Evolutionary conservation across 2,329 filamentous ascomycete genomes (phyloP).

Genomic region (Xylaria sp.): DNA sequence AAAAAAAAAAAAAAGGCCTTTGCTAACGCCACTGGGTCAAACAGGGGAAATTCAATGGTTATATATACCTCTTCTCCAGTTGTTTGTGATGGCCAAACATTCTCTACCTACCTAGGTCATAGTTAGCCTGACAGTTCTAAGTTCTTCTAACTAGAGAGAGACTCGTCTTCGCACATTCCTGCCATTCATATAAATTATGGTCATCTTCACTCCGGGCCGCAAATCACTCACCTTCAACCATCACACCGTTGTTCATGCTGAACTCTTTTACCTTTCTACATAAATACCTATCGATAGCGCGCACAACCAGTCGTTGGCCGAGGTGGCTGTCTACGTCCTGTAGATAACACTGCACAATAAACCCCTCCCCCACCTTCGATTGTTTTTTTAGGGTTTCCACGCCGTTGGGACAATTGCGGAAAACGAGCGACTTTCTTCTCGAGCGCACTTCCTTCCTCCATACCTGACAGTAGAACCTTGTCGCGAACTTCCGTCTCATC

Average conservation of each 20-base stretch:
- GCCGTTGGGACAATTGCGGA: not conserved
- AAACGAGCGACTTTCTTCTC: not conserved
- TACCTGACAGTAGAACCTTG: no score
- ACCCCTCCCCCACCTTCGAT: not conserved
- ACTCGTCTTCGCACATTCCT: not conserved
- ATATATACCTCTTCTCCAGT: no score
- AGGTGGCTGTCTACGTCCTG: no score
- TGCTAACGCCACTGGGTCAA: constrained; percentile 22
- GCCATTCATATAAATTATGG: not conserved
- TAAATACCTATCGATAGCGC: not conserved
- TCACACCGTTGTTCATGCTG: not conserved
- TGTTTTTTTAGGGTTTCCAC: not conserved
- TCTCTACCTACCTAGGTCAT: not conserved
- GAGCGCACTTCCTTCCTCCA: no score
- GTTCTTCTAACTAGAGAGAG: no score
- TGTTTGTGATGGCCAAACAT: not conserved
- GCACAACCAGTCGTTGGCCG: no score
- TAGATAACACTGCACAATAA: not conserved
- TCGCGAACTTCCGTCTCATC: no score
- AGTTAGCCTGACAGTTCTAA: not conserved
- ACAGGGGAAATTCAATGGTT: constrained; percentile 21
- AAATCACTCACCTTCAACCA: not conserved
- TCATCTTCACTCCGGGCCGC: not conserved
- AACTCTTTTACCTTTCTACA: not conserved
- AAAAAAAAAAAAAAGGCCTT: not conserved